Percentiles rank a stretch among this genome's conserved stretches.
Conservation (phyloP, 2,329 filamentous ascomycete species). For the Aspergillus sp. region DNA sequence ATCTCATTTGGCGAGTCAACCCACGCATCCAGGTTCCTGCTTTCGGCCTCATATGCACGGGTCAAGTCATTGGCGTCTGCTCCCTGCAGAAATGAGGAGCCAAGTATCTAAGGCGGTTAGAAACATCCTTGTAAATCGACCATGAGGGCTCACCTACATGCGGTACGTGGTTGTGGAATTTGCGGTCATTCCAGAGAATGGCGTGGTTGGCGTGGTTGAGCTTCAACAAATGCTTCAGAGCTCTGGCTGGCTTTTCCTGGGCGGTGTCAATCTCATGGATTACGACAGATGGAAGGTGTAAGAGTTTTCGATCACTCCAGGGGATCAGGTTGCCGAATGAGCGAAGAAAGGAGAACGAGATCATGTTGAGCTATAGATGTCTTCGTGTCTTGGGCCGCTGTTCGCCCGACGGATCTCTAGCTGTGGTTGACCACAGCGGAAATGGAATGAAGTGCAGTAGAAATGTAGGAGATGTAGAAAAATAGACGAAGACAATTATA, state of each 20-base stretch:
- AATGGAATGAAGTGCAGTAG: background rate
- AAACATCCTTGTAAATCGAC: background rate
- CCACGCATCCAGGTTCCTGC: slow-evolving; percentile 74
- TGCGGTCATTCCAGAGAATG: slow-evolving; percentile 71
- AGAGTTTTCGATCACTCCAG: slow-evolving; percentile 18
- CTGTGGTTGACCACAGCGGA: background rate
- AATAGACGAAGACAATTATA: too few relatives aligned
- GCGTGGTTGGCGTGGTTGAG: slow-evolving; percentile 90
- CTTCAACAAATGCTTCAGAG: slow-evolving; percentile 84
- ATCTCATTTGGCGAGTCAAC: slow-evolving; percentile 80
- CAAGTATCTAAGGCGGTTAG: slow-evolving; percentile 57
- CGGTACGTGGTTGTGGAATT: slow-evolving; percentile 78
- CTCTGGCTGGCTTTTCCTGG: slow-evolving; percentile 73
- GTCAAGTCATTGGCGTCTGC: slow-evolving; percentile 71
- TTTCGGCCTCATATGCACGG: slow-evolving; percentile 74
- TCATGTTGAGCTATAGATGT: slow-evolving; percentile 12
- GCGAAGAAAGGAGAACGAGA: slow-evolving; percentile 19
- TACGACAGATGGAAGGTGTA: slow-evolving; percentile 63
- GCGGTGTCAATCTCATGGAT: slow-evolving; percentile 77
- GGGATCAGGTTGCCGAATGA: slow-evolving; percentile 25
- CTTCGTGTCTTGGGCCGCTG: background rate
- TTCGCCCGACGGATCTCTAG: background rate
- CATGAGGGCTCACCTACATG: slow-evolving; percentile 53
- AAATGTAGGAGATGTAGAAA: too few relatives aligned
- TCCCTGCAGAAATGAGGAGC: slow-evolving; percentile 81